Percentiles rank a stretch among this genome's conserved stretches.
Evolutionary conservation across 208 protist genomes (phyloP).

Genomic region (Vickermania spadyakhi): DNA sequence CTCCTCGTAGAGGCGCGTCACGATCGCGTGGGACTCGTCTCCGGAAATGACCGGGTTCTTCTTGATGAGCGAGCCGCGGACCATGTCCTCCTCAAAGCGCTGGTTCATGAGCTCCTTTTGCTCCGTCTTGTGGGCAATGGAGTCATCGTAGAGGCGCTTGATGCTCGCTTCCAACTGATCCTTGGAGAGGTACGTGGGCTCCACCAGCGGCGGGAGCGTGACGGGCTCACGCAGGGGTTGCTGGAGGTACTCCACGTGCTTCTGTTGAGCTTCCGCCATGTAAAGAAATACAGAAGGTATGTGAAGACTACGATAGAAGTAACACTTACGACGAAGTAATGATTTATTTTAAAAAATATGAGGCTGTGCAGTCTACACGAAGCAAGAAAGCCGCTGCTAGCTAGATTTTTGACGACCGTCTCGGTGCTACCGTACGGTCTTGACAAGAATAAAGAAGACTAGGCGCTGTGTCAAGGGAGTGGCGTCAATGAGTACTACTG

Average conservation of each 20-base stretch:
- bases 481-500: no score
- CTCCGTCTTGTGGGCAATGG: conserved; percentile 33
- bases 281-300: no score
- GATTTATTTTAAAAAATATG: no score
- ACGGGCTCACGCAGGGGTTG: conserved; percentile 14
- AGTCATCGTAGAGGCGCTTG: conserved; percentile 79
- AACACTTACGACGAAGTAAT: no score
- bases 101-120: conserved; percentile 34
- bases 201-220: conserved; percentile 32
- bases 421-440: no score
- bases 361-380: no score
- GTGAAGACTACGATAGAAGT: no score
- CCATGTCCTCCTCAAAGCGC: conserved; percentile 34
- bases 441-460: no score
- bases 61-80: conserved; percentile 23
- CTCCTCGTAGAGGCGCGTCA: conserved; percentile 67
- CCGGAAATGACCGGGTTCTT: conserved; percentile 16
- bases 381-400: no score
- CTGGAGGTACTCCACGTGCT: conserved; percentile 59
- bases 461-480: no score
- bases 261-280: conserved; percentile 58
- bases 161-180: conserved; percentile 49
- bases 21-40: conserved; percentile 35
- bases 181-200: conserved; percentile 25
- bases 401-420: no score